Evolutionary conservation across 2,329 filamentous ascomycete genomes (phyloP).

Genomic region (Coleophoma cylindrospora): DNA sequence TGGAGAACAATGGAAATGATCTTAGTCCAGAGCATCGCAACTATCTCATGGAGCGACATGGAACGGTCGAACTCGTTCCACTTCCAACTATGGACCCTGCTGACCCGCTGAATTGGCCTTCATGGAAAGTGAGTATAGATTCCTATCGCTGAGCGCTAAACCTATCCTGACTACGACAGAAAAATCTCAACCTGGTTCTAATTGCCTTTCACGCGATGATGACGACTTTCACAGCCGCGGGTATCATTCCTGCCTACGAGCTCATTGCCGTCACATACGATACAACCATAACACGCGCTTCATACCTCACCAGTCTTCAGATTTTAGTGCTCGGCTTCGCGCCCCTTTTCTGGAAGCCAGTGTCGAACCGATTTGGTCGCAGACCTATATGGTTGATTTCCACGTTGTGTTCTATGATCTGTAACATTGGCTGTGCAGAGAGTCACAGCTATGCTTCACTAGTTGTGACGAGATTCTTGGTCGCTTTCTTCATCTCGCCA

Average conservation of each 20-base stretch:
- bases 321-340: conserved; percentile 44
- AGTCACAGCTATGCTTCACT: conserved; percentile 39
- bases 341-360: conserved; percentile 47
- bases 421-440: conserved; percentile 46
- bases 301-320: conserved; percentile 47
- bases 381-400: conserved; percentile 46
- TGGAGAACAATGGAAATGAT: neutral
- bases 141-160: neutral
- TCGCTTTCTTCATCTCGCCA: conserved; percentile 49
- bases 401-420: conserved; percentile 35
- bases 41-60: conserved; percentile 45
- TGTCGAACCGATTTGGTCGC: conserved; percentile 45
- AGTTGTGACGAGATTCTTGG: conserved; percentile 40
- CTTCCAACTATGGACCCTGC: conserved; percentile 41
- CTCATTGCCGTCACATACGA: conserved; percentile 40
- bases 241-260: conserved; percentile 45
- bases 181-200: conserved; percentile 41
- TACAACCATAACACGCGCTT: conserved; percentile 35
- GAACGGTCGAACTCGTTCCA: conserved; percentile 45
- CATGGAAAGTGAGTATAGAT: conserved; percentile 38
- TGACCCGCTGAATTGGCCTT: conserved; percentile 49
- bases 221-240: conserved; percentile 44
- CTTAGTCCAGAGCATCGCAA: conserved; percentile 31
- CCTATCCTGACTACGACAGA: conserved; percentile 26
- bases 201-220: conserved; percentile 48